Evolutionary conservation across 331 rosid species (phyloP), one percentile per base, ranked within the genome.

Genomic region (Cydonia oblonga): DNA sequence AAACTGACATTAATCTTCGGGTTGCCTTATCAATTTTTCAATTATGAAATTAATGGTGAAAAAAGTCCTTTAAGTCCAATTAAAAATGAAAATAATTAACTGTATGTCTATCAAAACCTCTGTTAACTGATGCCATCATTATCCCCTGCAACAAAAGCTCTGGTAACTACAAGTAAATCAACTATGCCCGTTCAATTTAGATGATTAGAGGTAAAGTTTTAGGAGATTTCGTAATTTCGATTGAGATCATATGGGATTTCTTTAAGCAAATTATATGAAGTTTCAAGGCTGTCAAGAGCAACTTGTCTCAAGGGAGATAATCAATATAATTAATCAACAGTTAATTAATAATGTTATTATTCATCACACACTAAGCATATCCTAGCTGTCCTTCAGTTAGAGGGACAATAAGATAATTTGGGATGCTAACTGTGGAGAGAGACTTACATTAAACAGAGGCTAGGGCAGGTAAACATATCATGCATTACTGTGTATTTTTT

Each of bases 311-410:
- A 24, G 20, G 12, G 30, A 67, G 12, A 44, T 14, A 67, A 10
- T 25, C 3, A 16, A 2, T 57, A 23, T 57, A 12, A 57, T 12
- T 23, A 57, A 57, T 35, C 42, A 35, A 9, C 28, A 20, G 25
- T 20, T 5, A 20, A 10, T 24, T 49, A 49, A 49, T 18, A 38
- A 38, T 38, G 54, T 20, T 49, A 49, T 49, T 49, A 49, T 49
- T 49, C 54, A 49, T 58, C 59, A 20, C 68, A 57, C 68, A 33
- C 38, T 58, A 58, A 16, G 29, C 66, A 35, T 44, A 22, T 71
- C 56, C 75, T 18, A 65, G 57, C 67, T 58, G 66, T 71, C 67
- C 25, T 24, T 71, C 57, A 9, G 67, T 58, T 71, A 58, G 75
- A 59, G 40, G 66, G 65, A 58, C 67, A 13, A 33, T 53, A 71